Percentiles rank a stretch among this genome's conserved stretches.
Evolutionary conservation across 2,329 filamentous ascomycete species (phyloP).

Genomic region (Penicillium corylophilum): DNA sequence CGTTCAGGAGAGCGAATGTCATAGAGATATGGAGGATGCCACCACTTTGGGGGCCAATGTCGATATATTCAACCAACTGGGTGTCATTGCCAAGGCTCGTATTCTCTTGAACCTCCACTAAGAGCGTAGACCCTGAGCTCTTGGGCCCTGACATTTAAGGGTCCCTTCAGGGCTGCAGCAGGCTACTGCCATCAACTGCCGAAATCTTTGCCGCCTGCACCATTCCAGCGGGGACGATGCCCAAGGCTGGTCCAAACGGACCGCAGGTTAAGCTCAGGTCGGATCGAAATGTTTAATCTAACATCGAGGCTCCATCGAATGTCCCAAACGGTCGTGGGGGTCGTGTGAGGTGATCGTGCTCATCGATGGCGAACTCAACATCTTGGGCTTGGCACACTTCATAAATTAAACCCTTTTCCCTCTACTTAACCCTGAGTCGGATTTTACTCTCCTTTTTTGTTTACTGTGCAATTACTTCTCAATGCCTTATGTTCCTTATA

Average conservation of each 20-base stretch:
- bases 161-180: slow-evolving; percentile 1
- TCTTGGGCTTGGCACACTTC: slow-evolving; percentile 22
- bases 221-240: slow-evolving; percentile 13
- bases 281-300: slow-evolving; percentile 19
- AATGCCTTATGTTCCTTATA: not conserved
- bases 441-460: not conserved
- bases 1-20: slow-evolving; percentile 3
- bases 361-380: slow-evolving; percentile 30
- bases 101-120: slow-evolving; percentile 6
- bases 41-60: slow-evolving; percentile 17
- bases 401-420: slow-evolving; percentile 21
- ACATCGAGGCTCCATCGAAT: slow-evolving; percentile 15
- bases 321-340: slow-evolving; percentile 19
- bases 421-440: not conserved
- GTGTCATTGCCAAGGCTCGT: slow-evolving; percentile 15
- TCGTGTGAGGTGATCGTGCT: slow-evolving; percentile 33
- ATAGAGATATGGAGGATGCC: slow-evolving; percentile 7
- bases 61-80: slow-evolving; percentile 17
- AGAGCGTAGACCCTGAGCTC: not conserved
- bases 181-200: slow-evolving; percentile 24
- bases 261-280: slow-evolving; percentile 23
- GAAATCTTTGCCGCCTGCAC: slow-evolving; percentile 29
- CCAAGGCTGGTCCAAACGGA: not conserved
- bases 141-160: not conserved
- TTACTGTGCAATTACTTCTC: not conserved